Percentiles rank a stretch among this genome's conserved stretches.
These are phyloP conservation scores for Mycena epipterygia DNA, from an alignment of 768 basidiomycete genomes.

Conservation along the genomic window DNA sequence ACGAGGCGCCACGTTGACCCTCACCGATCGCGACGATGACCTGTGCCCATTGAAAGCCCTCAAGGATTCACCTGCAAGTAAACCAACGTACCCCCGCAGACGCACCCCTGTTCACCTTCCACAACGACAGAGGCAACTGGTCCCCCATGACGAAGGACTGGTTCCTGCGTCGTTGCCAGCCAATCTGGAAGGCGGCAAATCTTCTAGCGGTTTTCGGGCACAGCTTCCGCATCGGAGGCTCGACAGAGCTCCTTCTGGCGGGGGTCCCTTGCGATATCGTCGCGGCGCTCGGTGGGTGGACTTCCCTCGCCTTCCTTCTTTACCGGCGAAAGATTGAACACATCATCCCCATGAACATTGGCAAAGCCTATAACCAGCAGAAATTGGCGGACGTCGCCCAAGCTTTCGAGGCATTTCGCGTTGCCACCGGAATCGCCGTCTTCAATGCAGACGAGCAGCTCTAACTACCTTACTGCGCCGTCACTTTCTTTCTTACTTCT, in stretches of 20 bases:
- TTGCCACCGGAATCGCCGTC: neutral
- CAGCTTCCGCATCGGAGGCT: slow-evolving; percentile 51
- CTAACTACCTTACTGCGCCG: too few relatives aligned
- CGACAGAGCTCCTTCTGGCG: slow-evolving; percentile 43
- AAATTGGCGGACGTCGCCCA: neutral
- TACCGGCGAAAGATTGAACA: slow-evolving; percentile 49
- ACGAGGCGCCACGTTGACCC: slow-evolving; percentile 22
- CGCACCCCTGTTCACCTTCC: slow-evolving; percentile 34
- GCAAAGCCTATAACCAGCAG: slow-evolving; percentile 30
- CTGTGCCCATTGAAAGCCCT: slow-evolving; percentile 39
- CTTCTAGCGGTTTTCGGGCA: slow-evolving; percentile 42
- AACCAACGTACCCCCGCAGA: slow-evolving; percentile 28
- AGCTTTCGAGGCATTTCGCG: slow-evolving; percentile 10
- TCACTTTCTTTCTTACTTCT: neutral
- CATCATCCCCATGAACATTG: slow-evolving; percentile 34
- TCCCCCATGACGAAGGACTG: slow-evolving; percentile 15
- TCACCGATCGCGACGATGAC: slow-evolving; percentile 31
- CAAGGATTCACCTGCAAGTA: slow-evolving; percentile 35
- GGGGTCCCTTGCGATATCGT: slow-evolving; percentile 50
- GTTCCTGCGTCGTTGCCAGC: slow-evolving; percentile 34
- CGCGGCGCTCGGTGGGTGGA: slow-evolving; percentile 46
- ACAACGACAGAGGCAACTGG: slow-evolving; percentile 9
- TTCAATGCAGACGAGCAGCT: neutral
- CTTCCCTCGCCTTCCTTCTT: slow-evolving; percentile 48
- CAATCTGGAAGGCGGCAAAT: slow-evolving; percentile 23